Evolutionary conservation across 805 yeast species (phyloP).

Genomic region (Metschnikowia dekortorum): DNA sequence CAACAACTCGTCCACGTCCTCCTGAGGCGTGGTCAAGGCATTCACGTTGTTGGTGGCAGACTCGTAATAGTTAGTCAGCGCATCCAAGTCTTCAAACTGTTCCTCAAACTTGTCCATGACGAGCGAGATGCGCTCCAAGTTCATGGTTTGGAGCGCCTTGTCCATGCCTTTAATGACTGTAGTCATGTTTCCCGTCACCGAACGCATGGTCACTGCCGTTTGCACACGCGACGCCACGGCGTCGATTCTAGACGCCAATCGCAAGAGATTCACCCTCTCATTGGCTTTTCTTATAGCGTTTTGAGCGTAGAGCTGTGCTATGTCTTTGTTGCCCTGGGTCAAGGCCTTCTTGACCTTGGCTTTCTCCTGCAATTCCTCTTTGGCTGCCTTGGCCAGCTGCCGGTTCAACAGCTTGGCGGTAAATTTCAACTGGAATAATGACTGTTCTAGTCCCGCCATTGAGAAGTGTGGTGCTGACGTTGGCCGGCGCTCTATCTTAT

Average conservation of each 20-base stretch:
- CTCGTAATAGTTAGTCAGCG: constrained; percentile 89
- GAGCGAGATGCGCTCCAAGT: constrained; percentile 83
- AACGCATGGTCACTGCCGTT: constrained; percentile 96
- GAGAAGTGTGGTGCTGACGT: background rate
- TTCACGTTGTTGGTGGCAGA: constrained; percentile 83
- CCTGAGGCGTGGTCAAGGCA: constrained; percentile 89
- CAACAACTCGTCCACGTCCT: constrained; percentile 87
- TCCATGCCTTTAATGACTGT: constrained; percentile 95
- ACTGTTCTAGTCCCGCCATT: constrained; percentile 29
- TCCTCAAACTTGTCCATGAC: constrained; percentile 97
- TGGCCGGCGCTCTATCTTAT: background rate
- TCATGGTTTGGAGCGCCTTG: constrained; percentile 92
- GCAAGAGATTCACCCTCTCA: constrained; percentile 75
- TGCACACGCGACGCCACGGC: constrained; percentile 95
- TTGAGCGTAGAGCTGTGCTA: constrained; percentile 91
- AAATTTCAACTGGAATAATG: constrained; percentile 43
- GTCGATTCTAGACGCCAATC: constrained; percentile 86
- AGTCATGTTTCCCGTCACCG: constrained; percentile 91
- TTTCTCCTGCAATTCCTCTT: constrained; percentile 84
- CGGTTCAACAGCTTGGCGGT: constrained; percentile 90
- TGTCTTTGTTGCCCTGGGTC: constrained; percentile 81
- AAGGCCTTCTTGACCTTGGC: constrained; percentile 86
- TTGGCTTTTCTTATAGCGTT: constrained; percentile 90
- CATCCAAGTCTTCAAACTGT: constrained; percentile 94
- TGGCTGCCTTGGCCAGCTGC: constrained; percentile 87